Evolutionary conservation across 352 stramenopile genomes (phyloP).

Genomic region (Phytophthora meadii): DNA sequence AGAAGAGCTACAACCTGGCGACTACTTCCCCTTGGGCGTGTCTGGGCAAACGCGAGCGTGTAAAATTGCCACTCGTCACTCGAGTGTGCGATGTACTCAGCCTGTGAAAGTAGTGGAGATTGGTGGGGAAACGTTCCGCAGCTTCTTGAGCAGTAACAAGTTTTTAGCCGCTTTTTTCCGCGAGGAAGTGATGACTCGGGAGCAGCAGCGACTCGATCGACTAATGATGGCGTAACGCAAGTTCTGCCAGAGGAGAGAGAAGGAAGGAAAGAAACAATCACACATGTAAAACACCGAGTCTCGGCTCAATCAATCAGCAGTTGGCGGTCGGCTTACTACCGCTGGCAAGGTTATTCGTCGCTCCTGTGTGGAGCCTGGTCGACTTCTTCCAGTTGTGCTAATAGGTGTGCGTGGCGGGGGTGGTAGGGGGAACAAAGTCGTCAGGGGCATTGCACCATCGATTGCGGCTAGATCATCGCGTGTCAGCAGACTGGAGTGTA

Average conservation of each 20-base stretch:
- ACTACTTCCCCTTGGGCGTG: constrained; percentile 86
- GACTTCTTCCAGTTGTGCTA: constrained; percentile 30
- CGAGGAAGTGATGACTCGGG: constrained; percentile 71
- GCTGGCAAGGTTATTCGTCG: constrained; percentile 28
- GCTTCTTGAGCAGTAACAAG: constrained; percentile 85
- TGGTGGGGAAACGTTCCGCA: constrained; percentile 81
- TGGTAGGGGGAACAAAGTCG: constrained; percentile 15
- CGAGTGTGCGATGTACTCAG: constrained; percentile 73
- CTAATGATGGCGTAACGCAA: constrained; percentile 43
- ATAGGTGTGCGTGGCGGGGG: constrained; percentile 19
- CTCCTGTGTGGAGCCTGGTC: constrained; percentile 37
- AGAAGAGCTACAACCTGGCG: constrained; percentile 70
- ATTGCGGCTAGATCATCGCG: constrained; percentile 48
- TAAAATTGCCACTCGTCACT: constrained; percentile 76
- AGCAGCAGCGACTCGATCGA: constrained; percentile 67
- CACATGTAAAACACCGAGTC: constrained; percentile 32
- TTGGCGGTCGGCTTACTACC: constrained; percentile 25
- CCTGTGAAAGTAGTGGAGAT: constrained; percentile 82
- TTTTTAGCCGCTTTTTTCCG: constrained; percentile 85
- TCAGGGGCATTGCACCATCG: constrained; percentile 44
- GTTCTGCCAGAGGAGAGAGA: constrained; percentile 9
- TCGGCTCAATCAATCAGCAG: constrained; percentile 38
- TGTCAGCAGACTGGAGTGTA: constrained; percentile 57
- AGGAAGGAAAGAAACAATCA: constrained; percentile 34
- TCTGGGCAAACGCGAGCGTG: constrained; percentile 68